Conservation (phyloP, 2,329 filamentous ascomycete species). For the Aspergillus tanneri region DNA sequence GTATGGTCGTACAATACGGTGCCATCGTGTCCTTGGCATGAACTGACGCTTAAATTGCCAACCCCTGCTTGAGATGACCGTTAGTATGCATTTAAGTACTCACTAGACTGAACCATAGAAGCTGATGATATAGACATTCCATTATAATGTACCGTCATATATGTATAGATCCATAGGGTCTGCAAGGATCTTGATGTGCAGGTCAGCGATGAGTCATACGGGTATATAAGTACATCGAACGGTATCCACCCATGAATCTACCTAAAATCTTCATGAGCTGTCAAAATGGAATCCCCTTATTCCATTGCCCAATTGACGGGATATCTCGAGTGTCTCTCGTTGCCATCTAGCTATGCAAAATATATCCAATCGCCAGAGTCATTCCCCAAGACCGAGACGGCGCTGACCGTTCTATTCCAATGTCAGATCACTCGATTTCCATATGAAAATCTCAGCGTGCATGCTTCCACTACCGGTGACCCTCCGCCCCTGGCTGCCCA, state of each 20-base stretch:
- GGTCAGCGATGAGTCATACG: too few relatives aligned
- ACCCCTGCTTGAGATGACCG: too few relatives aligned
- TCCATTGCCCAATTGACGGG: constrained; percentile 29
- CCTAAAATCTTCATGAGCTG: neutral
- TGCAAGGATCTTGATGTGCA: too few relatives aligned
- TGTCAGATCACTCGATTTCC: constrained; percentile 53
- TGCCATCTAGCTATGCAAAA: constrained; percentile 25
- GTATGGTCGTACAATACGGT: too few relatives aligned
- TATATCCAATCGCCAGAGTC: constrained; percentile 18
- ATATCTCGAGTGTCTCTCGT: constrained; percentile 35
- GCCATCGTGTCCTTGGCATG: too few relatives aligned
- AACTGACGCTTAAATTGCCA: too few relatives aligned
- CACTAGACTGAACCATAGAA: too few relatives aligned
- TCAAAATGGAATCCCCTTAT: constrained; percentile 26
- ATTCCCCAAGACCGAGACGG: constrained; percentile 40
- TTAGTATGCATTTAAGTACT: too few relatives aligned
- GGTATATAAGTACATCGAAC: neutral
- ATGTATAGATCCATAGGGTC: too few relatives aligned
- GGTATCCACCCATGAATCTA: neutral
- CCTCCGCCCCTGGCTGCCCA: constrained; percentile 48
- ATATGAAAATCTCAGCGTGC: constrained; percentile 58
- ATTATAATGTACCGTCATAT: too few relatives aligned
- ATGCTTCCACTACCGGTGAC: constrained; percentile 49
- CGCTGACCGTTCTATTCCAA: constrained; percentile 40
- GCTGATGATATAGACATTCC: too few relatives aligned